These are phyloP conservation scores for Kickxella alabastrina DNA, from an alignment of 192 early-diverging fungal genomes.

Conservation along the genomic window DNA sequence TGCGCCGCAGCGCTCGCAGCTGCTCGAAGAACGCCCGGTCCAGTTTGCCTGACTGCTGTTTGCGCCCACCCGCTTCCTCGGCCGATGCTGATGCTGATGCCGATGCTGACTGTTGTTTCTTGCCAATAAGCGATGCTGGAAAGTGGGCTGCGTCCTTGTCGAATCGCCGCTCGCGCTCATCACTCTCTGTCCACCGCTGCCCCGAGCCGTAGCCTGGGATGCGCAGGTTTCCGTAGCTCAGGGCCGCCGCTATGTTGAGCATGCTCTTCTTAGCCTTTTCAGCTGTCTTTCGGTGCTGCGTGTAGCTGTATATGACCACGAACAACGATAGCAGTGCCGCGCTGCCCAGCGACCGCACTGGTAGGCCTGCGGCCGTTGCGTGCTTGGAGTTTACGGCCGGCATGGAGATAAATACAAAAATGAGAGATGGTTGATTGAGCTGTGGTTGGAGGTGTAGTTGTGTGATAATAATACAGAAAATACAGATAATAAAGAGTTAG, in stretches of 20 bases:
- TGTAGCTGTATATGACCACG: conserved; percentile 46
- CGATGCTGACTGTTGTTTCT: too few relatives aligned
- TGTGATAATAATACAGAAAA: too few relatives aligned
- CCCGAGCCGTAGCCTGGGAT: conserved; percentile 27
- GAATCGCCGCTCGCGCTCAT: conserved; percentile 46
- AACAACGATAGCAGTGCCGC: conserved; percentile 32
- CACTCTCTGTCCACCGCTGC: conserved; percentile 37
- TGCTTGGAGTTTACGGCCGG: conserved; percentile 19
- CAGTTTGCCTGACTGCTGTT: conserved; percentile 12
- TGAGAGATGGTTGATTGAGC: background rate
- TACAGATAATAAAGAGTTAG: too few relatives aligned
- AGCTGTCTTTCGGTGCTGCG: conserved; percentile 33
- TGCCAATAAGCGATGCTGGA: conserved; percentile 11
- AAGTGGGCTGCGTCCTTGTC: conserved; percentile 42
- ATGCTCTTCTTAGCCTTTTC: conserved; percentile 47
- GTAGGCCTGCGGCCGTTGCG: conserved; percentile 13
- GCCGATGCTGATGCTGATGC: background rate
- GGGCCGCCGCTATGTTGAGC: conserved; percentile 13
- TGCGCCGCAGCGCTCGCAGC: conserved; percentile 68
- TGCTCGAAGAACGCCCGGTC: conserved; percentile 51
- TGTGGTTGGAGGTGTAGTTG: background rate
- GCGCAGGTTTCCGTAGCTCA: conserved; percentile 41
- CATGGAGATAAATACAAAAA: background rate
- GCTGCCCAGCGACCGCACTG: conserved; percentile 27
- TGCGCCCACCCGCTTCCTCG: background rate